A percentile compares a stretch with the other conserved stretches of the same genome.
Conservation (phyloP, 2,329 filamentous ascomycete genomes). For the Hypoxylon sp. region DNA sequence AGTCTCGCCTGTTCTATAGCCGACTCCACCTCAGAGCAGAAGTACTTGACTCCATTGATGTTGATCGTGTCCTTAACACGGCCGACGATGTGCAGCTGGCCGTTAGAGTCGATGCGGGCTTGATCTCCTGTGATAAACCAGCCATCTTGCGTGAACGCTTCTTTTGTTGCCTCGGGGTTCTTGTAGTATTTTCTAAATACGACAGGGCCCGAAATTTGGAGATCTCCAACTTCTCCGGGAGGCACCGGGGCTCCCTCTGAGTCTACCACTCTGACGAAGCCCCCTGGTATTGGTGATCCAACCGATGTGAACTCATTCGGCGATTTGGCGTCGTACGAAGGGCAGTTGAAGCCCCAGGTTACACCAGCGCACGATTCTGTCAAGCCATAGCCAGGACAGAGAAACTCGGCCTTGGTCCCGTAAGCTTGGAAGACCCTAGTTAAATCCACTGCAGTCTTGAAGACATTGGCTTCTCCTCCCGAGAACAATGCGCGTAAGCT, state of each 20-base stretch:
- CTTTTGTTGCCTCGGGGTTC: constrained; percentile 41
- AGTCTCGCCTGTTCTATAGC: constrained; percentile 11
- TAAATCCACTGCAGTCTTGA: constrained; percentile 11
- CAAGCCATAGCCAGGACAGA: constrained; percentile 13
- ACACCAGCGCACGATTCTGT: constrained; percentile 15
- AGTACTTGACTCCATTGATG: constrained; percentile 63
- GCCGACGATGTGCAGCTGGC: constrained; percentile 57
- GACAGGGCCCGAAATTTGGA: constrained; percentile 14
- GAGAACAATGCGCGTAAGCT: constrained; percentile 7
- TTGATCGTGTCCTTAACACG: constrained; percentile 62
- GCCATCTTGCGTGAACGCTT: constrained; percentile 67
- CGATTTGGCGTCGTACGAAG: constrained; percentile 9
- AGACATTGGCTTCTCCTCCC: constrained; percentile 2
- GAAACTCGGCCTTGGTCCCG: constrained; percentile 4
- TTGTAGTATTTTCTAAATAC: constrained; percentile 17
- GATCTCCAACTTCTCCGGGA: constrained; percentile 1
- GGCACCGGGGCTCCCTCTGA: constrained; percentile 2
- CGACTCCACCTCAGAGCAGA: constrained; percentile 17
- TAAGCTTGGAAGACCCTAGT: constrained; percentile 11
- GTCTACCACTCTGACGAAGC: constrained; percentile 3
- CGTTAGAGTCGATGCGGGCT: constrained; percentile 54
- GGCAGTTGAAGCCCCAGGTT: constrained; percentile 15
- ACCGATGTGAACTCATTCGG: constrained; percentile 15
- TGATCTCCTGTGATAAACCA: constrained; percentile 62
- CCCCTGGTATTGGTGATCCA: constrained; percentile 10